Conservation (phyloP, 1,284 basidiomycete species). For the Bjerkandera adusta region DNA sequence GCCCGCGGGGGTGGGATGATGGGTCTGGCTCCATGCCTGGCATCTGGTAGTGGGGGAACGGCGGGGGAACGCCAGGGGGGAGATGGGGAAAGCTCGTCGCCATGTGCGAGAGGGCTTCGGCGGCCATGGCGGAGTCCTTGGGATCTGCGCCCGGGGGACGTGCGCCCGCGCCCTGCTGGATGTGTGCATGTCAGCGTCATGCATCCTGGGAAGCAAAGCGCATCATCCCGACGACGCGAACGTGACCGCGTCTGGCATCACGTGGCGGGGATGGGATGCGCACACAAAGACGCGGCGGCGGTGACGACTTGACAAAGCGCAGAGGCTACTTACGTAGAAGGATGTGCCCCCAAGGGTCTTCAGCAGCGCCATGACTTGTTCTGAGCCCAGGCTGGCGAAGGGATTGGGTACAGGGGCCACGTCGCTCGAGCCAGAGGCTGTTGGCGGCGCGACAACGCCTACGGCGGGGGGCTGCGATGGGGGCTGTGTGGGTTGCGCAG, state of each 20-base stretch:
- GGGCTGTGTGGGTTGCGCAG: constrained; percentile 22
- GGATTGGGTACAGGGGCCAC: constrained; percentile 8
- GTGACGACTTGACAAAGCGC: neutral
- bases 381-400: constrained; percentile 36
- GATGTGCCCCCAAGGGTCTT: constrained; percentile 44
- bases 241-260: constrained; percentile 19
- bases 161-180: constrained; percentile 7
- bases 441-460: too few relatives aligned
- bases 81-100: constrained; percentile 33
- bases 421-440: constrained; percentile 8
- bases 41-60: constrained; percentile 11
- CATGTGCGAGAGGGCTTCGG: constrained; percentile 61
- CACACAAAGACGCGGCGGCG: neutral
- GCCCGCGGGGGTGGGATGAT: constrained; percentile 71
- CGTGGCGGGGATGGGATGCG: neutral
- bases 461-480: constrained; percentile 12
- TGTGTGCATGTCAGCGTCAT: neutral
- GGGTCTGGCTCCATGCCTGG: constrained; percentile 60
- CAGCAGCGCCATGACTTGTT: constrained; percentile 50
- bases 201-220: neutral
- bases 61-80: constrained; percentile 20
- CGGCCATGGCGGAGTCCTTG: constrained; percentile 57
- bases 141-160: constrained; percentile 41
- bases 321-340: constrained; percentile 37
- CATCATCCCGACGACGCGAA: constrained; percentile 13